Percentiles rank a stretch among this genome's conserved stretches.
phyloP scores from a whole-genome alignment of 2,329 filamentous ascomycete genomes.

The Passalora sequoiae region DNA sequence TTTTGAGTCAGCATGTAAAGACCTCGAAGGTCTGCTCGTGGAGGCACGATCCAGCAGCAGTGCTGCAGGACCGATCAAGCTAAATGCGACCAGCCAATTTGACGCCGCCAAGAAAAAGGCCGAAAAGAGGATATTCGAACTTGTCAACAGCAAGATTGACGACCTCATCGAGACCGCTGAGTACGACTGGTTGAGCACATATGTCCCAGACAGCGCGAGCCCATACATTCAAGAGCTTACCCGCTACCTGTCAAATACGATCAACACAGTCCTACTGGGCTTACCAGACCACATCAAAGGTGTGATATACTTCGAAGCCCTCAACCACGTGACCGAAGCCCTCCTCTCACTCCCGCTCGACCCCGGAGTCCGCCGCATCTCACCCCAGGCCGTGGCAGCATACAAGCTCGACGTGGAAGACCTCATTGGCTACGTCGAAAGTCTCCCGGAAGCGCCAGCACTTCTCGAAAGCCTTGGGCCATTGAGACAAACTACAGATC shows the following conservation, averaged over 20 bases:
- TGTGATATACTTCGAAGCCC: constrained; percentile 93
- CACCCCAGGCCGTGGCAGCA: constrained; percentile 74
- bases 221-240: constrained; percentile 96
- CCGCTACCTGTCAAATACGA: constrained; percentile 88
- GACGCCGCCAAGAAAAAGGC: constrained; percentile 87
- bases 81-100: constrained; percentile 82
- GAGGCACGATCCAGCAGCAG: constrained; percentile 77
- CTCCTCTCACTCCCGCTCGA: constrained; percentile 62
- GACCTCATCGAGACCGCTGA: constrained; percentile 95
- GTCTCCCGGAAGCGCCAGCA: constrained; percentile 74
- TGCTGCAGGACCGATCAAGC: constrained; percentile 70
- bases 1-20: constrained; percentile 87
- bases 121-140: constrained; percentile 95
- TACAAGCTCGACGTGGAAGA: constrained; percentile 79
- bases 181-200: constrained; percentile 77
- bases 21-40: constrained; percentile 81
- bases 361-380: constrained; percentile 75
- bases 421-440: constrained; percentile 78
- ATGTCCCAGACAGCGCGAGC: constrained; percentile 66
- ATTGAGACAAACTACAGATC: constrained; percentile 81
- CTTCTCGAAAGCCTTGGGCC: constrained; percentile 86
- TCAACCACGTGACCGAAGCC: constrained; percentile 75
- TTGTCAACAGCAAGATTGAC: constrained; percentile 98
- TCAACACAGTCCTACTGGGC: constrained; percentile 88
- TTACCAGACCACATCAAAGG: constrained; percentile 96